These are phyloP conservation scores for Oenanthe javanica DNA, from an alignment of 140 eudicot species.

Conservation along the genomic window DNA sequence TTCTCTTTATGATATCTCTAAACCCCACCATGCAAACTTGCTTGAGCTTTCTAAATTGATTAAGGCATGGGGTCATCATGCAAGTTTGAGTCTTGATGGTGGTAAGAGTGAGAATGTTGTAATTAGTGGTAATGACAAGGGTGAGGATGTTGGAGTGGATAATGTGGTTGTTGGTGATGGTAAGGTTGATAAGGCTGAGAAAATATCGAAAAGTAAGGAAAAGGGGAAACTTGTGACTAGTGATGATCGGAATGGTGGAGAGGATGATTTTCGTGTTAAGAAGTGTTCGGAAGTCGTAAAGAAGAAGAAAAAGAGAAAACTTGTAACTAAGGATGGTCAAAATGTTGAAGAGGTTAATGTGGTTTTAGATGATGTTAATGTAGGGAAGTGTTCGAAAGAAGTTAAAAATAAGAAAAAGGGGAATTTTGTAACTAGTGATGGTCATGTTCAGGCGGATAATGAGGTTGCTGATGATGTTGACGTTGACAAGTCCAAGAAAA, in stretches of 20 bases:
- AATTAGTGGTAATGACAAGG: not conserved
- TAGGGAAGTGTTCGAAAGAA: too few relatives aligned
- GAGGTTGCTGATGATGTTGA: not conserved
- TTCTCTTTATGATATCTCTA: not conserved
- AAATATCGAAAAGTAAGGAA: not conserved
- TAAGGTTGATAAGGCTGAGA: not conserved
- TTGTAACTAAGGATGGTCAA: not conserved
- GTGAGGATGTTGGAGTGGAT: not conserved
- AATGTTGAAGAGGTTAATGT: not conserved
- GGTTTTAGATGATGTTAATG: not conserved
- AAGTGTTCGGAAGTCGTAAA: too few relatives aligned
- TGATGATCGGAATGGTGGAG: not conserved
- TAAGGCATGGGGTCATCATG: not conserved
- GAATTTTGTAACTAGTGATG: not conserved
- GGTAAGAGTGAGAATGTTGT: not conserved
- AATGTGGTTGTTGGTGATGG: not conserved
- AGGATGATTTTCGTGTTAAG: not conserved
- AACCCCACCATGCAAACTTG: not conserved
- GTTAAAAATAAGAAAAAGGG: too few relatives aligned
- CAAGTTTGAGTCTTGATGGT: not conserved
- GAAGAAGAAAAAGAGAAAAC: not conserved
- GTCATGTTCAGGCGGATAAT: not conserved
- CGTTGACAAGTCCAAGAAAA: not conserved
- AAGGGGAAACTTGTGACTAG: not conserved
- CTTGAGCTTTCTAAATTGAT: not conserved